Evolutionary conservation across 2,329 filamentous ascomycete genomes (phyloP).

Genomic region (Verticillium tricorpus): DNA sequence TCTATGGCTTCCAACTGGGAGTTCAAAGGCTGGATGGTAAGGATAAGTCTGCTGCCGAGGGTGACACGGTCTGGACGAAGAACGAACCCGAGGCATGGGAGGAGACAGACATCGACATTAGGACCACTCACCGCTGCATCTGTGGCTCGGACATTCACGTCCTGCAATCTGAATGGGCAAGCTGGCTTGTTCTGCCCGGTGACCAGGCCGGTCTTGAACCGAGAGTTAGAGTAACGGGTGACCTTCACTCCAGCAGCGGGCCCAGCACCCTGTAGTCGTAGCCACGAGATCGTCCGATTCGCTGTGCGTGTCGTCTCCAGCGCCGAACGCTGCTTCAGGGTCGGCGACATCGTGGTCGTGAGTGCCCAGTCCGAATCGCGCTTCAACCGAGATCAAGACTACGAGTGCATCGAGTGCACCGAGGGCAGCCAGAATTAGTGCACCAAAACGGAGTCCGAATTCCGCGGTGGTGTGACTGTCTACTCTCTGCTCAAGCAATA

Average conservation of each 20-base stretch:
- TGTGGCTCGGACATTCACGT: slow-evolving; percentile 71
- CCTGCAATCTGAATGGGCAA: slow-evolving; percentile 62
- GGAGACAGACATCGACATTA: slow-evolving; percentile 82
- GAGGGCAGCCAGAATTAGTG: slow-evolving; percentile 67
- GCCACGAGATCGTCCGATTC: slow-evolving; percentile 60
- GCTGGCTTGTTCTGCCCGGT: slow-evolving; percentile 62
- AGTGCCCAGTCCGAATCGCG: slow-evolving; percentile 64
- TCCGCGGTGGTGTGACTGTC: slow-evolving; percentile 35
- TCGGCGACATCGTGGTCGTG: slow-evolving; percentile 63
- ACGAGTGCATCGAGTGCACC: slow-evolving; percentile 58
- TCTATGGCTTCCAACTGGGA: slow-evolving; percentile 26
- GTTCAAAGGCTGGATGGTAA: slow-evolving; percentile 47
- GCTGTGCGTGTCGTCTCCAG: slow-evolving; percentile 63
- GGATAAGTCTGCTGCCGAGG: slow-evolving; percentile 33
- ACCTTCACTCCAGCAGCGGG: background rate
- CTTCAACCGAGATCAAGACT: slow-evolving; percentile 24
- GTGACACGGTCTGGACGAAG: slow-evolving; percentile 54
- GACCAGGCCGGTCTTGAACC: slow-evolving; percentile 44
- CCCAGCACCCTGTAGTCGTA: slow-evolving; percentile 11
- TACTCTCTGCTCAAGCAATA: slow-evolving; percentile 16
- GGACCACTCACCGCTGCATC: slow-evolving; percentile 76
- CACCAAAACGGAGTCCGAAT: slow-evolving; percentile 49
- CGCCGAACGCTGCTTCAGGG: slow-evolving; percentile 51
- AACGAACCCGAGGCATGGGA: slow-evolving; percentile 83
- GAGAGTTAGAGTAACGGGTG: background rate